Evolutionary conservation across 371 early-diverging fungal species (phyloP).

Genomic region (Nosema muscidifuracis): DNA sequence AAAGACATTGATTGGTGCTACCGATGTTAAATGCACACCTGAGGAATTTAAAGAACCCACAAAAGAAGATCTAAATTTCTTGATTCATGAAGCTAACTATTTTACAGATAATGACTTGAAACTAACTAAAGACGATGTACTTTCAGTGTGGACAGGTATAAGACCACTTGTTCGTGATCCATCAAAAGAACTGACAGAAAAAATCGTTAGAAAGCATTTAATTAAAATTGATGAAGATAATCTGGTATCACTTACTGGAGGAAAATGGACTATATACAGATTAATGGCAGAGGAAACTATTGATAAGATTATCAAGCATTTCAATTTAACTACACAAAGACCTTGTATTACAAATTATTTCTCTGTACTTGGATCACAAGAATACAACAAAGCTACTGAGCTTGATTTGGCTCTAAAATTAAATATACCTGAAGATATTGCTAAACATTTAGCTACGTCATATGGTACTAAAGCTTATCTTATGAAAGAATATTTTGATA

Average conservation of each 20-base stretch:
- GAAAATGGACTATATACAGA: slow-evolving; percentile 99
- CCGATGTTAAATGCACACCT: slow-evolving; percentile 77
- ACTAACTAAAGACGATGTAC: slow-evolving; percentile 83
- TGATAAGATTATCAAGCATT: slow-evolving; percentile 73
- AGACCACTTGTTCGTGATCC: slow-evolving; percentile 94
- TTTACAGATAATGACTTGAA: slow-evolving; percentile 77
- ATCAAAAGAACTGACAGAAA: slow-evolving; percentile 72
- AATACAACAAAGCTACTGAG: slow-evolving; percentile 76
- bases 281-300: slow-evolving; percentile 94
- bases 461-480: slow-evolving; percentile 80
- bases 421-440: slow-evolving; percentile 82
- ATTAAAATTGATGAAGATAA: slow-evolving; percentile 74
- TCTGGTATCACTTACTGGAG: slow-evolving; percentile 89
- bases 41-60: slow-evolving; percentile 73
- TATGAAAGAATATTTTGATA: slow-evolving; percentile 55
- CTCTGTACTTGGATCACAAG: slow-evolving; percentile 75
- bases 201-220: slow-evolving; percentile 89
- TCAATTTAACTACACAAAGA: slow-evolving; percentile 63
- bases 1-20: slow-evolving; percentile 90
- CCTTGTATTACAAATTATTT: slow-evolving; percentile 69
- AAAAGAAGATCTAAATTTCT: slow-evolving; percentile 86
- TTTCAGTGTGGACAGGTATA: slow-evolving; percentile 94
- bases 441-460: slow-evolving; percentile 75
- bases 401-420: slow-evolving; percentile 79
- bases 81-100: slow-evolving; percentile 79